Base-by-base conservation (phyloP, 2,329 filamentous ascomycete genomes). In the Xylaria multiplex region DNA sequence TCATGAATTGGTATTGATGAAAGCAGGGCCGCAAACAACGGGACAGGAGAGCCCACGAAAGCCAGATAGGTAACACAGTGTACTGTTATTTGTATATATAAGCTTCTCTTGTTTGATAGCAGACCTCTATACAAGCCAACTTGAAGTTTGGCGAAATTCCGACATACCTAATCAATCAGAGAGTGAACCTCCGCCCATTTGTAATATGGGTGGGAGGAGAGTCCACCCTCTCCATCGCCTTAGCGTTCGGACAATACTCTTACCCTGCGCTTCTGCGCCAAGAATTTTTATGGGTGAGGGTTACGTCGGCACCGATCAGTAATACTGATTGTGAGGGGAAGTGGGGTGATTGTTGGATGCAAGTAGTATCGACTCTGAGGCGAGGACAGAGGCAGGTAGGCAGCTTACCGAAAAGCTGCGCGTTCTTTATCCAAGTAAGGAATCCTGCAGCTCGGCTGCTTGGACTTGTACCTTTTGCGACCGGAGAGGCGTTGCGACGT, bases 381-480 rank as follows among this genome's bases (percentile, higher is more conserved):
- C 45, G 11, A 22, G 45, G 45, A 4, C 45, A 48, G 45, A 40
- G 19, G 35, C 6, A 55, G 8, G 35, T 16, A 9, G 50, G 32
- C 35, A 55, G 52, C 6, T 7, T 24, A 35, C 35, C 8, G 35
- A 13, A 42, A 11, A 42, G 52, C 5, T 42, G 19, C 19, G 19
- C 19, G 19, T 6, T 42, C 11, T 27, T 35, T 35, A 19, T 52
- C 30, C 6, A 19, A 19, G 49, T 40, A 27, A 9, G 19, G 14
- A 27, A 27, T 24, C 50, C 19, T 54, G 52, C 35, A 54, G 52
- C 32, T 53, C n/a, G 50, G 50, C 50, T 37, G n/a, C 50, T 32
- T 40, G 37, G 50, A 40, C n/a, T 53, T 37, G 30, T 37, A 24
- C 8, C 19, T 53, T 35, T n/a, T 35, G 2, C n/a, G 32, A n/a